Percentiles rank a stretch among this genome's conserved stretches.
phyloP scores from a whole-genome alignment of 345 rosid genomes.

The Populus euphratica region DNA sequence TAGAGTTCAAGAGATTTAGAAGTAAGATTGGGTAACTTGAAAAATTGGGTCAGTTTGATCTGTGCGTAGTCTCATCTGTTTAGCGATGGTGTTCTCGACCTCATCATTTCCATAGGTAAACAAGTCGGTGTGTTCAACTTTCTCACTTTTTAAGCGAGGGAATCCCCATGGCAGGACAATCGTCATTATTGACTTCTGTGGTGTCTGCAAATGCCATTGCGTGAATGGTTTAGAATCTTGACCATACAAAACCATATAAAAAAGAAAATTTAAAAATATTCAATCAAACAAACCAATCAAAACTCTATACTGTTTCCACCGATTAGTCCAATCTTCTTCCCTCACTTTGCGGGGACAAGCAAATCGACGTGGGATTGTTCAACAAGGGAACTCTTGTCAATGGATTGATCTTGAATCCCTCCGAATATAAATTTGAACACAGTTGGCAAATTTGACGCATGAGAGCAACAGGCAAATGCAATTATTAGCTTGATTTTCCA shows the following conservation, averaged over 20 bases:
- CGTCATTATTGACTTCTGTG: constrained; percentile 15
- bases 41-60: not conserved
- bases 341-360: not conserved
- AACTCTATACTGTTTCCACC: no score
- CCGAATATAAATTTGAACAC: not conserved
- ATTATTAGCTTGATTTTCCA: not conserved
- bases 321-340: not conserved
- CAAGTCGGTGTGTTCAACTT: no score
- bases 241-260: not conserved
- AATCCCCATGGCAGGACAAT: not conserved
- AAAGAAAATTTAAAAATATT: no score
- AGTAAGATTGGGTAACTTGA: not conserved
- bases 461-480: not conserved
- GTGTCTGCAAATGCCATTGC: not conserved
- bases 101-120: not conserved
- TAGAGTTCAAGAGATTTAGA: no score
- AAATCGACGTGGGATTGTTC: not conserved
- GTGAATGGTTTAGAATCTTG: not conserved
- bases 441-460: constrained; percentile 15
- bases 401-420: not conserved
- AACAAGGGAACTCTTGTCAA: not conserved
- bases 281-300: no score
- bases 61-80: no score
- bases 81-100: not conserved
- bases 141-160: not conserved